phyloP scores from a whole-genome alignment of 2,329 filamentous ascomycete genomes.

The Pseudocercospora musae region DNA sequence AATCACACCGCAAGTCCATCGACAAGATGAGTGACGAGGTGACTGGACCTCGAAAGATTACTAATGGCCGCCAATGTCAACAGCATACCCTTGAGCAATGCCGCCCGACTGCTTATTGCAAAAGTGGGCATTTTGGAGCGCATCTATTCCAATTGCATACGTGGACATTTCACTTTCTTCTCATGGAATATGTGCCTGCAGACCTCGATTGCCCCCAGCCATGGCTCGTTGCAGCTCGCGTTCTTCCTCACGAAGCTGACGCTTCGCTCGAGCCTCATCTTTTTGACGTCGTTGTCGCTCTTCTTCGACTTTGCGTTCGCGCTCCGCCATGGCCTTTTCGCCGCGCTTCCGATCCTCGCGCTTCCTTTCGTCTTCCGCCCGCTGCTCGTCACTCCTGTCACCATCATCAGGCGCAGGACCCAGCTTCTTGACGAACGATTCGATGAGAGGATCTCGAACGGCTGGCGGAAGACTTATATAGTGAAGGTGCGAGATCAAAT shows the following conservation, averaged over 20 bases:
- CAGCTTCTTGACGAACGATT: conserved; percentile 63
- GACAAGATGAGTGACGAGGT: not conserved
- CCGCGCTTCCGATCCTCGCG: conserved; percentile 22
- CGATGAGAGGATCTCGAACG: conserved; percentile 62
- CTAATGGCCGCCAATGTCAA: not conserved
- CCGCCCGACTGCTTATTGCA: not conserved
- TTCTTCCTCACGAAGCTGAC: conserved; percentile 22
- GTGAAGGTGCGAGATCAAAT: conserved; percentile 63
- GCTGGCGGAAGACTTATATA: conserved; percentile 64
- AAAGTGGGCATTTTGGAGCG: not conserved
- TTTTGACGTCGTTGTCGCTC: conserved; percentile 19
- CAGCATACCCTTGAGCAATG: not conserved
- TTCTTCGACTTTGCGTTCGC: conserved; percentile 25
- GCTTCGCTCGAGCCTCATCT: conserved; percentile 18
- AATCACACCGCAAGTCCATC: not conserved
- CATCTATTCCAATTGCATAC: not conserved
- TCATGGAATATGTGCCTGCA: conserved; percentile 5
- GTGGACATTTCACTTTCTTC: not conserved
- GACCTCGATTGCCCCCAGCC: conserved; percentile 13
- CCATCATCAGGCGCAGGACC: conserved; percentile 39
- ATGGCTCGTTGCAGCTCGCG: conserved; percentile 22
- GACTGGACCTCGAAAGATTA: not conserved
- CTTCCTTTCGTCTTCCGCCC: conserved; percentile 31
- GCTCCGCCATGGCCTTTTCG: conserved; percentile 23
- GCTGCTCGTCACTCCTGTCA: conserved; percentile 53